Evolutionary conservation across 805 yeast species (phyloP), one percentile per base, ranked within the genome.

Genomic region (Blastobotrys terrestris): DNA sequence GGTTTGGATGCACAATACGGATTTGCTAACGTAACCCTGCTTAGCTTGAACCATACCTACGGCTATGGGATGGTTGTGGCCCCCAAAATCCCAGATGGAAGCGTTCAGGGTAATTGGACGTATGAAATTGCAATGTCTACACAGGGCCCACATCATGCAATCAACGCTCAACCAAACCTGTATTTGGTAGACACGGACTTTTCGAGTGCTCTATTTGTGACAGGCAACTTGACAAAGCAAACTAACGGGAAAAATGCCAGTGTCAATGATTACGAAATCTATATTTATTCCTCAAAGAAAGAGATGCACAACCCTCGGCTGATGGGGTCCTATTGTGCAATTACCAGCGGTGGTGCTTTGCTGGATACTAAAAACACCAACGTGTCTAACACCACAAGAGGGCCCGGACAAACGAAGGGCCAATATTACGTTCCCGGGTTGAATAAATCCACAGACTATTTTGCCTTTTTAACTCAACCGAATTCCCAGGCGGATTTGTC

Each of bases 121-220:
- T 86, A 83, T 61, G 79, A 82, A 62, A 66, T 89, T 35, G 91
- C 88, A 2, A 77, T 80, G 1, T 61, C 64, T 14, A 52, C 59
- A 16, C 40, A 31, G 4, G 26, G 21, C 2, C 60, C 61, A 2
- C 26, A 52, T 3, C 56, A 53, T 39, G 21, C 44, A 2, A 53
- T 46, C 16, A 46, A 26, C 18, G 39, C 42, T 11, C 44, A 22
- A 3, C 56, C 63, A 8, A 56, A 60, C 21, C 54, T 68, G n/a
- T 69, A 60, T 39, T 69, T 85, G 15, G 77, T 86, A 1, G 96
- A 88, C 63, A 70, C 90, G 0, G 96, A 87, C 67, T 77, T 79
- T 60, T 71, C 74, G 15, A 77, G 87, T 39, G 90, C 86, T 0
- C 69, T 87, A 54, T 71, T 89, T 35, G 78, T 79, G 18, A 83